phyloP scores from a whole-genome alignment of 176 grass and related monocot genomes.

The Typha latifolia region DNA sequence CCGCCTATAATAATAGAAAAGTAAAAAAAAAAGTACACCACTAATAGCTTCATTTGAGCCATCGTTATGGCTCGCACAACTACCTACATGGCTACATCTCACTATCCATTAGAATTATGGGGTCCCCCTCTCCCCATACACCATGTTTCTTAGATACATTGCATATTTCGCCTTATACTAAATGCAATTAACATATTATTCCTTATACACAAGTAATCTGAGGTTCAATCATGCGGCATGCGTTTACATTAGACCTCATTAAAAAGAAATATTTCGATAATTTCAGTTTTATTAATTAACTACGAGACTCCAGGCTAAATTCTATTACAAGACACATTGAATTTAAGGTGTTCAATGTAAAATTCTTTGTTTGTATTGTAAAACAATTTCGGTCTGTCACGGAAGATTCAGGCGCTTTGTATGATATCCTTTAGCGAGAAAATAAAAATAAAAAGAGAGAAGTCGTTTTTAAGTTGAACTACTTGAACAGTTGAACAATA shows the following conservation, averaged over 20 bases:
- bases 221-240: not conserved
- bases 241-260: not conserved
- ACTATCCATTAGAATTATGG: too few relatives aligned
- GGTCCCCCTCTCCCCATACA: too few relatives aligned
- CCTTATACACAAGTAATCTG: too few relatives aligned
- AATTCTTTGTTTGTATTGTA: too few relatives aligned
- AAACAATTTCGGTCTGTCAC: too few relatives aligned
- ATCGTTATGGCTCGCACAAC: too few relatives aligned
- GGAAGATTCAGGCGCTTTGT: not conserved
- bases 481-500: not conserved
- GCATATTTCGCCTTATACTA: too few relatives aligned
- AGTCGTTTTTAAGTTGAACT: not conserved
- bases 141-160: too few relatives aligned
- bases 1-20: conserved; percentile 22
- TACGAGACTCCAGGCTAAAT: not conserved
- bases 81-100: too few relatives aligned
- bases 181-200: too few relatives aligned
- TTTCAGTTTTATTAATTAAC: not conserved
- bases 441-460: not conserved
- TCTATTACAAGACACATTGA: too few relatives aligned
- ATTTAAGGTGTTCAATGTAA: too few relatives aligned
- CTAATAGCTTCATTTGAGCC: not conserved
- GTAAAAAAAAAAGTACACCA: not conserved
- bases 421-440: not conserved
- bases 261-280: not conserved